Conservation (phyloP, 345 rosid species). For the Ceriops tagal region DNA sequence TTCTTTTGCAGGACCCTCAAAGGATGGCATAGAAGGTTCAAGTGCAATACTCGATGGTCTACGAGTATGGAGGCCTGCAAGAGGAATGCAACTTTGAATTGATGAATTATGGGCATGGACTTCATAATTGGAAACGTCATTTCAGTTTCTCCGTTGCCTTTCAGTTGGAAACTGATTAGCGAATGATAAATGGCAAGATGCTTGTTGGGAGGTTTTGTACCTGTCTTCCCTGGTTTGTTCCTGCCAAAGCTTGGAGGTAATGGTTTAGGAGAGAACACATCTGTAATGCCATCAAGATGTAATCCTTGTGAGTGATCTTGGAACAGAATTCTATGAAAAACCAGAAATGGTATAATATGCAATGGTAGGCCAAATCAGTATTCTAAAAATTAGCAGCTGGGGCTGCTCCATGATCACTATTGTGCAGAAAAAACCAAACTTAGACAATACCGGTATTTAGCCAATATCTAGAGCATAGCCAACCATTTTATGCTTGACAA, state of each 20-base stretch:
- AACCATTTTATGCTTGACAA: too few relatives aligned
- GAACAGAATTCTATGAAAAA: too few relatives aligned
- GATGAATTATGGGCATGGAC: neutral
- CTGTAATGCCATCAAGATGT: slow-evolving; percentile 21
- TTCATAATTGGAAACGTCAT: neutral
- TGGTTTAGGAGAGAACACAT: slow-evolving; percentile 19
- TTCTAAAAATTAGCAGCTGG: too few relatives aligned
- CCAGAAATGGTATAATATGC: too few relatives aligned
- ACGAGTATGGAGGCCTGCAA: slow-evolving; percentile 35
- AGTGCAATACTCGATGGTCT: slow-evolving; percentile 49
- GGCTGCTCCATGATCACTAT: too few relatives aligned
- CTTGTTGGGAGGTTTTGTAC: slow-evolving; percentile 16
- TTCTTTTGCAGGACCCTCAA: slow-evolving; percentile 22
- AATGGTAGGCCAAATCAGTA: too few relatives aligned
- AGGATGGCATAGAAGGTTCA: slow-evolving; percentile 41
- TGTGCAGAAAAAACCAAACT: too few relatives aligned
- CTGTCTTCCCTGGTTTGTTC: slow-evolving; percentile 29
- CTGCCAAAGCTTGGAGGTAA: slow-evolving; percentile 24
- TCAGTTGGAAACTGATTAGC: slow-evolving; percentile 21
- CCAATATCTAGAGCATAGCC: too few relatives aligned
- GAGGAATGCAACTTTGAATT: slow-evolving; percentile 13
- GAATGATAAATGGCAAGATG: slow-evolving; percentile 23
- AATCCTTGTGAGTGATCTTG: too few relatives aligned
- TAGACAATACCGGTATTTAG: too few relatives aligned
- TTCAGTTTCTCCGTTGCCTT: slow-evolving; percentile 25